Base-by-base conservation (phyloP, 345 rosid species). In the Syzygium aromaticum region DNA sequence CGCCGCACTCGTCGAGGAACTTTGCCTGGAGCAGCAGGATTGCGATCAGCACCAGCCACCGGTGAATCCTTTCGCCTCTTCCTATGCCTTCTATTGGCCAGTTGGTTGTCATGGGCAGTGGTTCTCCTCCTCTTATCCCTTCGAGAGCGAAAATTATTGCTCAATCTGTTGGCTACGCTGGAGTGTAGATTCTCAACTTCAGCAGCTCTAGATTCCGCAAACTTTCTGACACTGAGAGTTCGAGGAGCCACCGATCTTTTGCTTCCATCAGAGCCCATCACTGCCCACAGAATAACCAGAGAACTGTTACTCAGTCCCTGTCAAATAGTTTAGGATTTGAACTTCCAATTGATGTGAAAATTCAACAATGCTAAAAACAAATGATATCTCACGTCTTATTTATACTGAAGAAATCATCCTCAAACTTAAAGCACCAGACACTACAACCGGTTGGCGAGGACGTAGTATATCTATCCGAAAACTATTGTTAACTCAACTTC, bases 91-190 rank as follows among this genome's bases (percentile, higher is more conserved):
- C 84, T 92, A 88, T 92, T 93, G 3, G 96, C 90, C 86, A 89
- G 91, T 89, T 90, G 90, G 83, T 88, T 93, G 82, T 95, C 93
- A 73, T 90, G 92, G 54, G 97, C 89, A 27, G 95, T 93, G 88
- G 98, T 96, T 90, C 99, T 95, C 92, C 98, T 94, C 88, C 96
- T 95, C 94, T 95, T 92, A 93, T 94, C 93, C 91, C 97, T 92
- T 87, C 88, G 89, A 61, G 96, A 94, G 51, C 92, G 84, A 86
- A 95, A 96, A 90, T 96, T 91, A 57, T 93, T 93, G 85, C 89
- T 90, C 88, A 93, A 84, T 67, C 96, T 93, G 84, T 89, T 78
- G 7, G 96, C 88, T 22, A 95, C 90, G 33, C 92, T 88, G 1
- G 96, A 95, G 91, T 94, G 93, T 85, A 96, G 96, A 40, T 95